Percentiles rank a stretch among this genome's conserved stretches.
Evolutionary conservation across 768 basidiomycete genomes (phyloP).

Genomic region (Kwoniella shandongensis): DNA sequence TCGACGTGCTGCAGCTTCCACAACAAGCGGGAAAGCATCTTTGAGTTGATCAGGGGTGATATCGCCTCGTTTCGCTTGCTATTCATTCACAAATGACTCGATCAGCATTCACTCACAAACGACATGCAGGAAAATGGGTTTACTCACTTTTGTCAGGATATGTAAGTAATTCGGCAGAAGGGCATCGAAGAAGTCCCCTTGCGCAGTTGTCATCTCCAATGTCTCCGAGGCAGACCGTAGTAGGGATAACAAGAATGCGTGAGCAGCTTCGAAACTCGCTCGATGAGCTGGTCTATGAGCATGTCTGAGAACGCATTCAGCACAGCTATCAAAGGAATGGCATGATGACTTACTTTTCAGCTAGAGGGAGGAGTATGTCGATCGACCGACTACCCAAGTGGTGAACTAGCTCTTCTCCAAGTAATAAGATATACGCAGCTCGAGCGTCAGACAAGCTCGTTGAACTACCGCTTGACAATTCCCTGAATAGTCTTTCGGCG

Average conservation of each 20-base stretch:
- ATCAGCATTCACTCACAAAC: not conserved
- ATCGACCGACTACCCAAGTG: constrained; percentile 11
- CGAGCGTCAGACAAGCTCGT: not conserved
- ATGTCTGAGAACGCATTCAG: constrained; percentile 7
- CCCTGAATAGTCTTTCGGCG: not conserved
- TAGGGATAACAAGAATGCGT: constrained; percentile 30
- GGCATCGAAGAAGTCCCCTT: constrained; percentile 16
- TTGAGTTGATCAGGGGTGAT: constrained; percentile 28
- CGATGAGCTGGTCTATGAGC: constrained; percentile 9
- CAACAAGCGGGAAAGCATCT: constrained; percentile 23
- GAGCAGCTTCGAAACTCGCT: constrained; percentile 39
- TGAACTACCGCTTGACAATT: not conserved
- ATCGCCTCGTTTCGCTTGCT: constrained; percentile 22
- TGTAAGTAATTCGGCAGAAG: constrained; percentile 15
- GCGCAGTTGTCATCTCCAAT: not conserved
- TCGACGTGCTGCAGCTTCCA: constrained; percentile 19
- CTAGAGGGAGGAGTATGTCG: not conserved
- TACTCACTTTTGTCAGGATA: constrained; percentile 22
- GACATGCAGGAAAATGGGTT: not conserved
- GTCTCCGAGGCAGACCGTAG: constrained; percentile 8
- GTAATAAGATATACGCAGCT: constrained; percentile 13
- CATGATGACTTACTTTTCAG: constrained; percentile 14
- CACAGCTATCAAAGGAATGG: not conserved
- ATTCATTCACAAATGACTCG: not conserved
- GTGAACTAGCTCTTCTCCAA: constrained; percentile 27